These are phyloP conservation scores for Trametes cinnabarina DNA, from an alignment of 768 basidiomycete species.

Conservation along the genomic window DNA sequence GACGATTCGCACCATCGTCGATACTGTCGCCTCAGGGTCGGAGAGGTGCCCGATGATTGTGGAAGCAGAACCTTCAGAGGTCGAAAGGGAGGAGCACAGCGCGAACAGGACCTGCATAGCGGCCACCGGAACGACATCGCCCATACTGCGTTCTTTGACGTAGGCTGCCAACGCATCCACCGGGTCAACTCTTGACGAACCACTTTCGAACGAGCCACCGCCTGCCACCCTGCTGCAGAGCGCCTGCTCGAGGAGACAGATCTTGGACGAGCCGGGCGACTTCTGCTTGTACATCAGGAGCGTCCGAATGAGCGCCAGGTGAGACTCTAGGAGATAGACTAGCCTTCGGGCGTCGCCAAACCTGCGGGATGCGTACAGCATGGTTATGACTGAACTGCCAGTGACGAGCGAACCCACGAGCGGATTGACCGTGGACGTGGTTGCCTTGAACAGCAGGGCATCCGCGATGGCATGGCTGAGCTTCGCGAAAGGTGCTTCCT, in stretches of 20 bases:
- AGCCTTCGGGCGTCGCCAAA: conserved; percentile 68
- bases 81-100: conserved; percentile 63
- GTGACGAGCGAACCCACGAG: conserved; percentile 68
- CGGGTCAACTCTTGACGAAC: conserved; percentile 57
- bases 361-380: conserved; percentile 61
- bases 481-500: conserved; percentile 55
- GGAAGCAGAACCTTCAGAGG: conserved; percentile 57
- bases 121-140: conserved; percentile 58
- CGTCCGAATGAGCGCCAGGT: conserved; percentile 58
- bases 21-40: conserved; percentile 69
- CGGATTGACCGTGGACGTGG: conserved; percentile 78
- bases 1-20: conserved; percentile 66
- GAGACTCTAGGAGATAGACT: conserved; percentile 65
- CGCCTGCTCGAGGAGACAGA: conserved; percentile 72
- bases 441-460: conserved; percentile 69
- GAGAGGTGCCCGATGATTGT: conserved; percentile 78
- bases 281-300: conserved; percentile 65
- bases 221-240: conserved; percentile 63
- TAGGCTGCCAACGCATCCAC: conserved; percentile 73
- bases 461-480: conserved; percentile 68
- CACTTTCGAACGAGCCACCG: conserved; percentile 43
- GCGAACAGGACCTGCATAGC: conserved; percentile 67
- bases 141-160: conserved; percentile 63
- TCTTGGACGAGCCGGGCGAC: conserved; percentile 22
- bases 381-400: conserved; percentile 55